A percentile compares a stretch with the other conserved stretches of the same genome.
phyloP scores from a whole-genome alignment of 2,329 filamentous ascomycete species.

The Colletotrichum chrysophilum region DNA sequence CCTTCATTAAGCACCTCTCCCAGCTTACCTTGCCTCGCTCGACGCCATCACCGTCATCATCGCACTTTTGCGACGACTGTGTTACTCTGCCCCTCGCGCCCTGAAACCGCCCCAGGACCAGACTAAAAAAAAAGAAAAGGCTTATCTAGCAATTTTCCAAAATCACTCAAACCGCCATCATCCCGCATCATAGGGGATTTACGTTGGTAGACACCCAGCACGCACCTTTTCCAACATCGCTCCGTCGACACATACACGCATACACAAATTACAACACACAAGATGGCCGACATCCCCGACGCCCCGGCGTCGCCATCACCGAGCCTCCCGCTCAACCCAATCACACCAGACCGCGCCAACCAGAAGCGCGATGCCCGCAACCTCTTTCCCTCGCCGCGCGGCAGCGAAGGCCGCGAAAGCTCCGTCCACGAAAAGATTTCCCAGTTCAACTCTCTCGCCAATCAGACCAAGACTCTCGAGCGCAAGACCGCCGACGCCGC shows the following conservation, averaged over 20 bases:
- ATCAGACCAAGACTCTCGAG: conserved; percentile 65
- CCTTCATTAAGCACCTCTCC: background rate
- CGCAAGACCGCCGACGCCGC: conserved; percentile 70
- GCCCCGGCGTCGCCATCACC: conserved; percentile 50
- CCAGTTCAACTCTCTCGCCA: conserved; percentile 73
- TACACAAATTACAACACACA: background rate
- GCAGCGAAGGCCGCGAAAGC: conserved; percentile 53
- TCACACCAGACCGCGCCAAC: conserved; percentile 70
- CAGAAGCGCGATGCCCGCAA: conserved; percentile 45
- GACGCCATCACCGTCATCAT: background rate
- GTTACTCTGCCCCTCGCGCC: background rate
- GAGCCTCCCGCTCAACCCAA: conserved; percentile 61
- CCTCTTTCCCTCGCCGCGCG: conserved; percentile 39
- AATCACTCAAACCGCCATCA: background rate
- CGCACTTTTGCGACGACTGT: background rate
- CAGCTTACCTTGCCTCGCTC: background rate
- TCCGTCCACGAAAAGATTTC: conserved; percentile 72
- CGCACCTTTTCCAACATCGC: background rate
- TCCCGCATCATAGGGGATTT: background rate
- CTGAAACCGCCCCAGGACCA: background rate
- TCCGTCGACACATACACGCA: background rate
- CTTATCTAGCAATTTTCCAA: background rate
- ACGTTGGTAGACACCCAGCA: background rate
- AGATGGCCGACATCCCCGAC: conserved; percentile 51
- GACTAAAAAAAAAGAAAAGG: background rate